Conservation (phyloP, 2,329 filamentous ascomycete genomes). For the Diplodia intermedia region DNA sequence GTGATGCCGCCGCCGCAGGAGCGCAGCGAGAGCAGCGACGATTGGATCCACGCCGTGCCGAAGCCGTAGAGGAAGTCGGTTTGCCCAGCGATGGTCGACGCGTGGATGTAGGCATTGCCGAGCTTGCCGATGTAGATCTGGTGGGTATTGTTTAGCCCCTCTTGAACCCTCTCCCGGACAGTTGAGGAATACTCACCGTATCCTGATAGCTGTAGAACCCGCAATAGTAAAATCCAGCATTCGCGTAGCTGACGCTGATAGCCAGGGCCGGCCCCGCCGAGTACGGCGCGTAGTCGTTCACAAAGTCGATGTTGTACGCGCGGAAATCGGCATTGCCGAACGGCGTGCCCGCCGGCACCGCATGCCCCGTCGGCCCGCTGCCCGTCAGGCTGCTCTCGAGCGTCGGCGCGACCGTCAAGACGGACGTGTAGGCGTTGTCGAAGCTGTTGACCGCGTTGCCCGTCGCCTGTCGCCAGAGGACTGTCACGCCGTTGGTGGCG, state of each 20-base stretch:
- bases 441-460: constrained; percentile 50
- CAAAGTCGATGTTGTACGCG: constrained; percentile 71
- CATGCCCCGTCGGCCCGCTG: constrained; percentile 65
- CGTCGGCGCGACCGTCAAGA: constrained; percentile 68
- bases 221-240: constrained; percentile 71
- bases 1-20: constrained; percentile 71
- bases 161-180: neutral
- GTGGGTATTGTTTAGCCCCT: no score
- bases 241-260: constrained; percentile 66
- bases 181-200: constrained; percentile 54
- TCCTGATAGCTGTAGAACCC: constrained; percentile 73
- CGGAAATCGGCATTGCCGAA: constrained; percentile 70
- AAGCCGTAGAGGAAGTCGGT: constrained; percentile 75
- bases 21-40: constrained; percentile 62
- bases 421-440: constrained; percentile 69
- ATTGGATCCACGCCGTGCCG: constrained; percentile 67
- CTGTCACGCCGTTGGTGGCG: constrained; percentile 60
- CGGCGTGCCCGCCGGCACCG: constrained; percentile 66
- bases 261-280: constrained; percentile 66
- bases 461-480: constrained; percentile 66
- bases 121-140: constrained; percentile 70
- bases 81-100: constrained; percentile 66
- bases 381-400: constrained; percentile 69
- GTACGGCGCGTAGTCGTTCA: constrained; percentile 64
- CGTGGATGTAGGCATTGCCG: constrained; percentile 70